Evolutionary conservation across 176 grass and related monocot genomes (phyloP).

Genomic region (Bonia amplexicaulis): DNA sequence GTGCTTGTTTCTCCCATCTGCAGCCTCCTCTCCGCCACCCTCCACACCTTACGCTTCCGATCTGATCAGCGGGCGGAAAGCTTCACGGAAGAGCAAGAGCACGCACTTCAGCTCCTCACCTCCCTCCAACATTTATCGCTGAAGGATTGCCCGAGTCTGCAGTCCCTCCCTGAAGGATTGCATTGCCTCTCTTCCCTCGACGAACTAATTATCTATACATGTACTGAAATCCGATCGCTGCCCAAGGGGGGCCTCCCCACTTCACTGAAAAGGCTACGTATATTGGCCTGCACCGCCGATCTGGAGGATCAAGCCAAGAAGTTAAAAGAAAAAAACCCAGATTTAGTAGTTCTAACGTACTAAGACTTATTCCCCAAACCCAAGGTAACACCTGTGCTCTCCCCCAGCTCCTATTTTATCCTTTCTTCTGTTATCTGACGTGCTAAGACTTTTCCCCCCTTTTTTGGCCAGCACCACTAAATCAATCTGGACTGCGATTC

Average conservation of each 20-base stretch:
- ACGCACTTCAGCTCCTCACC: constrained; percentile 1
- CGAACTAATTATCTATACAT: fast-evolving
- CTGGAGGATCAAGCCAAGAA: background rate
- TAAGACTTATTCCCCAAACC: no score
- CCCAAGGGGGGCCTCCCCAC: background rate
- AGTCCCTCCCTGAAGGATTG: background rate
- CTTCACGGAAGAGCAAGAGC: background rate
- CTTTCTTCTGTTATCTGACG: no score
- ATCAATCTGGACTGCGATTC: no score
- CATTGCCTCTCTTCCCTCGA: background rate
- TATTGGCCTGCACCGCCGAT: background rate
- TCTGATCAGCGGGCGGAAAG: background rate
- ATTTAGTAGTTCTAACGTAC: background rate
- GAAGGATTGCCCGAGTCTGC: background rate
- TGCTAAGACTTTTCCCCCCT: no score
- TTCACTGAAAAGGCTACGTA: background rate
- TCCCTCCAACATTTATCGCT: fast-evolving
- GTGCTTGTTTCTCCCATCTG: no score
- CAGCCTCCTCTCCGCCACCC: no score
- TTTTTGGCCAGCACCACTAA: no score
- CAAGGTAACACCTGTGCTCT: no score
- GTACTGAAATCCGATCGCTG: background rate
- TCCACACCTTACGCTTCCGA: no score
- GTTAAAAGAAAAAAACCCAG: no score
- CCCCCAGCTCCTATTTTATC: no score